These are phyloP conservation scores for Fonsecaea erecta DNA, from an alignment of 2,329 filamentous ascomycete species.

Conservation along the genomic window DNA sequence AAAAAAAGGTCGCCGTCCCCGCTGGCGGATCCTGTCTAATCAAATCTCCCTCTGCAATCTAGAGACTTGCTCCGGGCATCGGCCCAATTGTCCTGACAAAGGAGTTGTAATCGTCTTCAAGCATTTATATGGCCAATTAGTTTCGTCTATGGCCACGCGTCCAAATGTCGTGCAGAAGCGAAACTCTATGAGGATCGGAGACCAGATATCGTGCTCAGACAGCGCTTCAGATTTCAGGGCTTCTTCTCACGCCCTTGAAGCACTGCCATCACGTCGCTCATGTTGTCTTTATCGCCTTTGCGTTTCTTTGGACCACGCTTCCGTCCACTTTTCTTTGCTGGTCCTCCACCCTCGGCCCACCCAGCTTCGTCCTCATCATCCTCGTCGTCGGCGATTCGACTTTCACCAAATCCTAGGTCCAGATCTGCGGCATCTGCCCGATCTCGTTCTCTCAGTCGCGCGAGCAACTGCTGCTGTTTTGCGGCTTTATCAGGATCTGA, in stretches of 20 bases:
- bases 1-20: background rate
- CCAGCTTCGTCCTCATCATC: conserved; percentile 75
- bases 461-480: conserved; percentile 43
- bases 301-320: conserved; percentile 61
- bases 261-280: conserved; percentile 77
- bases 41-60: background rate
- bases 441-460: conserved; percentile 47
- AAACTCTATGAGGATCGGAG: background rate
- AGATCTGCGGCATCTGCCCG: conserved; percentile 67
- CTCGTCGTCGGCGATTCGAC: conserved; percentile 83
- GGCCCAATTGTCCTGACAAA: background rate
- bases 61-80: background rate
- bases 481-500: conserved; percentile 30
- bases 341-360: conserved; percentile 52
- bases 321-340: conserved; percentile 45
- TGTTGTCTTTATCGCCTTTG: conserved; percentile 66
- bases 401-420: conserved; percentile 92
- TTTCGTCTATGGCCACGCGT: background rate
- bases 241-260: conserved; percentile 65
- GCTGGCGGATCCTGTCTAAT: background rate
- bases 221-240: background rate
- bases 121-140: background rate
- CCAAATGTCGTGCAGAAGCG: conserved; percentile 9
- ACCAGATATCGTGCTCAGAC: background rate
- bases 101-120: background rate